Evolutionary conservation across 192 early-diverging fungal species (phyloP).

Genomic region (Podila minutissima): DNA sequence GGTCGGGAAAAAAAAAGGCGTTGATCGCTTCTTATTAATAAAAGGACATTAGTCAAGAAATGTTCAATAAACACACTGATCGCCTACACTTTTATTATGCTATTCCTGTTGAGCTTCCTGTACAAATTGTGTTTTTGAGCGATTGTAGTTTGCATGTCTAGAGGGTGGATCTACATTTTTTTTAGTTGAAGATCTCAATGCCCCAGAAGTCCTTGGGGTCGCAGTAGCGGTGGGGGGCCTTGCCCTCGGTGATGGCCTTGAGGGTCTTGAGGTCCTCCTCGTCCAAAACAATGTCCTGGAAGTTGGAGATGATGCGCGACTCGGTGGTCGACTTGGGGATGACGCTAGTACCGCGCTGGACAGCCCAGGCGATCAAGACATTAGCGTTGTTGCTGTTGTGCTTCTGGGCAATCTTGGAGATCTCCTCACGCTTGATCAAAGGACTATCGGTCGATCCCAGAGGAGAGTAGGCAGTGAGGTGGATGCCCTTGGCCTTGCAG

Average conservation of each 20-base stretch:
- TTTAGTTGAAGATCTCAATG: constrained; percentile 10
- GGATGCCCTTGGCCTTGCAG: constrained; percentile 75
- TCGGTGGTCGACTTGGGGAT: constrained; percentile 84
- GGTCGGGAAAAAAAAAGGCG: no score
- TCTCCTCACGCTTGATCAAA: constrained; percentile 44
- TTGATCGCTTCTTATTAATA: no score
- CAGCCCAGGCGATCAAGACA: constrained; percentile 78
- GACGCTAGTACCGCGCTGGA: constrained; percentile 77
- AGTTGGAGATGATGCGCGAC: constrained; percentile 69
- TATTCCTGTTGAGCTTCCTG: no score
- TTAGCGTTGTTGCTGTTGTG: constrained; percentile 75
- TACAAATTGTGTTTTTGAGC: no score
- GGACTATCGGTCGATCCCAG: constrained; percentile 63
- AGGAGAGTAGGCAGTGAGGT: constrained; percentile 85
- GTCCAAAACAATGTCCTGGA: constrained; percentile 59
- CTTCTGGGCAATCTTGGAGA: constrained; percentile 75
- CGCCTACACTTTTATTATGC: no score
- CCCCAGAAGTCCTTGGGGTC: constrained; percentile 48
- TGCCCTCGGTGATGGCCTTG: constrained; percentile 37
- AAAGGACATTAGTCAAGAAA: no score
- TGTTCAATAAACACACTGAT: no score
- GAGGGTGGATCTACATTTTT: no score
- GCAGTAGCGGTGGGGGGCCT: constrained; percentile 53
- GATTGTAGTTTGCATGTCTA: no score
- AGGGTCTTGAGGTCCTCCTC: constrained; percentile 55